phyloP scores from a whole-genome alignment of 495 filamentous ascomycete species.

The Penicillium goetzii region DNA sequence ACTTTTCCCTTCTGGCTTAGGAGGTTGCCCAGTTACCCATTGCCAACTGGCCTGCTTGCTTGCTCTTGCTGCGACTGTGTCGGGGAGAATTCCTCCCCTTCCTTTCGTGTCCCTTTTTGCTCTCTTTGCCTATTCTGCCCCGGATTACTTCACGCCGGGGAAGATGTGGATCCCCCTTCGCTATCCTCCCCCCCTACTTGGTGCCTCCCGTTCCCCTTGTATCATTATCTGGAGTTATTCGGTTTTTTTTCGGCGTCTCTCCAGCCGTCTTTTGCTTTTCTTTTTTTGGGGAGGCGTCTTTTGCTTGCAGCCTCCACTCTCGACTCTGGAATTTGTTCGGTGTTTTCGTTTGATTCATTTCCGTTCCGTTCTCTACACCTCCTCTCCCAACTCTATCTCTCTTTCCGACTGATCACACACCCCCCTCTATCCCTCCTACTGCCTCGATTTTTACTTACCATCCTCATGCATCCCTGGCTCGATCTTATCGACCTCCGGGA shows the following conservation, averaged over 20 bases:
- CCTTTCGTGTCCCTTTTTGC: not conserved
- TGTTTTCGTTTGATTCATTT: not conserved
- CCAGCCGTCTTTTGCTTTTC: not conserved
- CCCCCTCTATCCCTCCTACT: not conserved
- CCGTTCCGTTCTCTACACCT: not conserved
- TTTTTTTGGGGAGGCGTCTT: not conserved
- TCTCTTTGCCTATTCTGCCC: not conserved
- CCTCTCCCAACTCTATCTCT: not conserved
- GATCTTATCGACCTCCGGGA: conserved; percentile 19
- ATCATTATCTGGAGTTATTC: conserved; percentile 16
- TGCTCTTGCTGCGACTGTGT: not conserved
- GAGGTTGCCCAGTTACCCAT: conserved; percentile 4
- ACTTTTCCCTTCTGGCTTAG: not conserved
- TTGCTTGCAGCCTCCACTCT: not conserved
- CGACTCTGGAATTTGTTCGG: conserved; percentile 1
- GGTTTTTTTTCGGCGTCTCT: conserved; percentile 2
- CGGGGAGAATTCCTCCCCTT: not conserved
- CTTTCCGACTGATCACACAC: conserved; percentile 1
- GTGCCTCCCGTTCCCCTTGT: conserved; percentile 12
- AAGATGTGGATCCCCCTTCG: conserved; percentile 11
- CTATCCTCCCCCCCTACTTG: not conserved
- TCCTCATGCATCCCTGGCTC: conserved; percentile 13
- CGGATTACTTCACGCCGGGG: conserved; percentile 9
- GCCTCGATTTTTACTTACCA: not conserved
- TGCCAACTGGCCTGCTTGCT: conserved; percentile 6